Conservation (phyloP, 202 grass and related monocot genomes). For the Panicum virgatum region DNA sequence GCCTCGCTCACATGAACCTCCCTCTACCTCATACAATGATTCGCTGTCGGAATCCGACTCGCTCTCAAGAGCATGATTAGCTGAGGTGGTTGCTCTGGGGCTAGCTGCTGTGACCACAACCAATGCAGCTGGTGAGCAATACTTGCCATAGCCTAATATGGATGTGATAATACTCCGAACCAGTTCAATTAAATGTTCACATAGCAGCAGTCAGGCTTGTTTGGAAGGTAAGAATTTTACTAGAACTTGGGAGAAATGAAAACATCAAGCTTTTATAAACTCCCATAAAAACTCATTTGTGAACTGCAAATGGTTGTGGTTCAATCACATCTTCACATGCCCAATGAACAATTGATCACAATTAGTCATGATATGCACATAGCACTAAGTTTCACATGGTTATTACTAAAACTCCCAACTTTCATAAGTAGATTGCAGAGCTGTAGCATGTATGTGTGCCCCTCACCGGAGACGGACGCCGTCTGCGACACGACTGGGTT, state of each 20-base stretch:
- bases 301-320: not conserved
- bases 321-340: too few species aligned
- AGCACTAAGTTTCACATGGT: not conserved
- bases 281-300: not conserved
- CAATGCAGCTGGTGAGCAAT: conserved; percentile 22
- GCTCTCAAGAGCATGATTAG: conserved; percentile 47
- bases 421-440: too few species aligned
- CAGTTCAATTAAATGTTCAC: not conserved
- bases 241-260: not conserved
- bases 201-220: not conserved
- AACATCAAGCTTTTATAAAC: not conserved
- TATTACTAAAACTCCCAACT: not conserved
- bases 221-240: not conserved
- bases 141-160: not conserved
- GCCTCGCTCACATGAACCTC: conserved; percentile 45
- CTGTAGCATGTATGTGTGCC: not conserved
- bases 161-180: not conserved
- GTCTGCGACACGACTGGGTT: conserved; percentile 37
- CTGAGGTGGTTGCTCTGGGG: conserved; percentile 46
- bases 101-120: conserved; percentile 52
- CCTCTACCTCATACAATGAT: conserved; percentile 54
- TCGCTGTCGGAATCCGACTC: conserved; percentile 76
- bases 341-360: not conserved
- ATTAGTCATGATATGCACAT: not conserved
- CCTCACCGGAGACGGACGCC: conserved; percentile 58